Evolutionary conservation across 202 grass and related monocot genomes (phyloP), one percentile per base, ranked within the genome.

Genomic region (Carex sylvatica): DNA sequence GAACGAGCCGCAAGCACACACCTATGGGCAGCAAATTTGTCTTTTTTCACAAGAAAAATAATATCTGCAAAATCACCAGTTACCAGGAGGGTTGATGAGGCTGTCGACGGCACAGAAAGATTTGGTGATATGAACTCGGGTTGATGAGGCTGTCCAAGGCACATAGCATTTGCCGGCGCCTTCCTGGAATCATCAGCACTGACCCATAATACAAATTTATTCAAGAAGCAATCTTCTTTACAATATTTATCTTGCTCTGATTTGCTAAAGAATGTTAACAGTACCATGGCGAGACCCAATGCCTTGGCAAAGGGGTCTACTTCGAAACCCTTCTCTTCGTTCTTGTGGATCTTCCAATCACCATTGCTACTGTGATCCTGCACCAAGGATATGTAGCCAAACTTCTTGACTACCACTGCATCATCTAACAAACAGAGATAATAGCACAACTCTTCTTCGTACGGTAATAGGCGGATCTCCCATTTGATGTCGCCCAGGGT

Each of bases 341-440:
- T 74, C 10, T 15, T 53, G 42, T 74, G 12, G 13, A 74, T 74
- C 20, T 28, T 74, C 70, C 70, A 74, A 74, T 74, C 70, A 30
- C 70, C 46, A 15, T 74, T 52, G 20, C 13, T 74, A 26, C 47
- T 11, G 12, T 53, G 47, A 13, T 74, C 23, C 28, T 74, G 46
- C 46, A 74, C 0, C 28, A 28, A 28, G 28, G 1, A 28, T 28
- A 28, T 28, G 28, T 28, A 28, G 1, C 28, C 28, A 28, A 28
- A 28, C 28, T 28, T 28, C 28, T 28, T 28, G 28, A 28, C 28
- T 28, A 28, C 28, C 28, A 74, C 70, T 16, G 70, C 46, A 74
- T 74, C 47, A 74, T 74, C 70, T 52, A 74, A 74, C 47, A 74
- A 74, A 53, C 70, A 74, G 5, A 74, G 70, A 74, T 74, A 74